These are phyloP conservation scores for Starmerella gropengiesseri DNA, from an alignment of 805 yeast species.

Conservation along the genomic window DNA sequence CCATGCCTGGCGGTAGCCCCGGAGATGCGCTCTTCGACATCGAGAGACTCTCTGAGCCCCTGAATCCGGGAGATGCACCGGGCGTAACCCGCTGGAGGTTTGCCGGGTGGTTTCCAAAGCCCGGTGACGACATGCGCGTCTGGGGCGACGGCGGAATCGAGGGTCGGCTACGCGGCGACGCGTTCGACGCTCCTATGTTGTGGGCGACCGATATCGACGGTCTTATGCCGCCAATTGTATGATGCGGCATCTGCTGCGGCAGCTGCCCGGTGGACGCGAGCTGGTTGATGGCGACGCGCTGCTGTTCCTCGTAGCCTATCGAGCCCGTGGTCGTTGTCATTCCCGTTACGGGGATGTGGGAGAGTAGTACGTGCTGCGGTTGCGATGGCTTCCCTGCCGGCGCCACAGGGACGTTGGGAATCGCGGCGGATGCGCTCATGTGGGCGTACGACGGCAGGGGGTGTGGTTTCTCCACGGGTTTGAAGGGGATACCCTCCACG, in stretches of 20 bases:
- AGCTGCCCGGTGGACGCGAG: constrained; percentile 20
- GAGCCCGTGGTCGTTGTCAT: constrained; percentile 20
- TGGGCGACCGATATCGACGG: constrained; percentile 19
- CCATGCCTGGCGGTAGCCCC: background rate
- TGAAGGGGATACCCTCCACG: constrained; percentile 29
- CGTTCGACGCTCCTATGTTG: constrained; percentile 11
- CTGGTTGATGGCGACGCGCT: constrained; percentile 22
- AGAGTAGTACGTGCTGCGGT: constrained; percentile 21
- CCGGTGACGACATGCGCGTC: constrained; percentile 5
- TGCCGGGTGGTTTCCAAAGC: background rate
- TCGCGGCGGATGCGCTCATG: background rate
- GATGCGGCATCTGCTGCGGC: constrained; percentile 15
- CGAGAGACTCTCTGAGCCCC: background rate
- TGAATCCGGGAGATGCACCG: background rate
- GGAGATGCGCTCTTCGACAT: constrained; percentile 5
- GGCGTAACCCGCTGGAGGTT: constrained; percentile 1
- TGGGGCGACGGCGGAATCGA: constrained; percentile 6
- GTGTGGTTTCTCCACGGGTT: constrained; percentile 18
- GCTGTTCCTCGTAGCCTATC: constrained; percentile 22
- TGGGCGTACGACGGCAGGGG: constrained; percentile 9
- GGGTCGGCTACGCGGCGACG: constrained; percentile 5
- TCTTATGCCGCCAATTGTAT: constrained; percentile 19
- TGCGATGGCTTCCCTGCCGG: background rate
- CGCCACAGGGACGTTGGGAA: background rate
- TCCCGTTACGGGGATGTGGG: constrained; percentile 24